Base-by-base conservation (phyloP, 192 early-diverging fungal genomes). In the Coemansia sp. region DNA sequence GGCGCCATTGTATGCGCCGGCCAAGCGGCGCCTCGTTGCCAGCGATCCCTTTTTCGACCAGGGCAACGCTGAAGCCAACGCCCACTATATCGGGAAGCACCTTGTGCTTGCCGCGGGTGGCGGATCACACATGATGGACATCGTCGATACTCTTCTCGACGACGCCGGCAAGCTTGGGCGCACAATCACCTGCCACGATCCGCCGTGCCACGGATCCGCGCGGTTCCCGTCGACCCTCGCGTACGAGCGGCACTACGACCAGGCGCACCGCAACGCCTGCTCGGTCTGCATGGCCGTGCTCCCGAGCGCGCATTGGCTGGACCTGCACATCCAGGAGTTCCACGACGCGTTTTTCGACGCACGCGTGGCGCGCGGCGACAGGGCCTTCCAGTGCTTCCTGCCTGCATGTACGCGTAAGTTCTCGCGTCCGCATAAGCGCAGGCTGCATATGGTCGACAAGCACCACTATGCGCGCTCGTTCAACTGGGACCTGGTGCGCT, bases 301-400 rank as follows among this genome's bases (percentile, higher is more conserved):
- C n/a, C 75, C 75, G 50, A 65, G 65, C 54, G 42, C 69, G n/a
- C 65, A 71, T 42, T 78, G 75, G 75, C 61, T 78, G 56, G 75
- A 71, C 49, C 65, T 78, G 59, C 75, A 78, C 25, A 64, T 78
- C 18, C 65, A 71, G 28, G 75, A 78, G 43, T 43, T 19, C 29
- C 75, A 78, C 52, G 75, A 78, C n/a, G 65, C 63, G 12, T 71
- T 71, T 10, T 78, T 78, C 49, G 40, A 30, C 38, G 69, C 56
- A 16, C 32, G 62, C 14, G 53, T 65, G 14, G 60, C 61, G 16
- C 57, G 65, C n/a, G 61, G 57, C 10, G 75, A 78, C 32, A 58
- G 56, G 31, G 35, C 40, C 0, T 78, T 64, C 42, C 46, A 35
- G 24, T 78, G 75, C 59, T 71, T 78, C 40, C 35, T 71, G 50